A percentile compares a stretch with the other conserved stretches of the same genome.
Evolutionary conservation across 139 green algal species (phyloP).

Genomic region (Chlorella vulgaris): DNA sequence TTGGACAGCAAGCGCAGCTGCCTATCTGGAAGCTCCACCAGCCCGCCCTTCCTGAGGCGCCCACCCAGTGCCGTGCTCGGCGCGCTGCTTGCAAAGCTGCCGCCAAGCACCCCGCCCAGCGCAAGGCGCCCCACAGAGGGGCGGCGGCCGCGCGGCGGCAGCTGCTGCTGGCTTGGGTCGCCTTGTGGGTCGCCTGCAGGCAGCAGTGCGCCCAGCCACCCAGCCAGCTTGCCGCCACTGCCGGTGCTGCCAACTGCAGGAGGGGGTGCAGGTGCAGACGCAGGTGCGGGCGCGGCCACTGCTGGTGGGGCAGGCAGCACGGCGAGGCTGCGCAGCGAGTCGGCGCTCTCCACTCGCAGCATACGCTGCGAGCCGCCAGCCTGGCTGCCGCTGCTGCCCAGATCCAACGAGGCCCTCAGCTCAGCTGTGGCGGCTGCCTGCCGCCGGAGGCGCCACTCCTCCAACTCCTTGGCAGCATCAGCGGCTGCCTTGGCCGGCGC

Average conservation of each 20-base stretch:
- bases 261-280: background rate
- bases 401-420: background rate
- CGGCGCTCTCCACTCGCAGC: background rate
- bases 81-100: background rate
- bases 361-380: background rate
- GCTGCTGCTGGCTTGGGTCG: no score
- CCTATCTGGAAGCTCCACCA: constrained; percentile 10
- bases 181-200: no score
- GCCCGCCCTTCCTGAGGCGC: background rate
- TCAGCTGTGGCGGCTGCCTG: background rate
- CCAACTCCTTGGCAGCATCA: background rate
- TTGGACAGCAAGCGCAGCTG: no score
- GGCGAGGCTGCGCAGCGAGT: background rate
- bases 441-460: background rate
- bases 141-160: background rate
- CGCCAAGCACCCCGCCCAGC: background rate
- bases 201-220: background rate
- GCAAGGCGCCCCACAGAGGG: background rate
- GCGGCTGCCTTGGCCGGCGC: background rate
- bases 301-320: background rate
- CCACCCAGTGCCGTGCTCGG: background rate
- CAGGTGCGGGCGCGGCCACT: background rate
- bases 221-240: no score
- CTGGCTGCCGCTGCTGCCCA: background rate
- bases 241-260: no score